These are phyloP conservation scores for Clavispora fructus DNA, from an alignment of 805 yeast genomes.

Conservation along the genomic window DNA sequence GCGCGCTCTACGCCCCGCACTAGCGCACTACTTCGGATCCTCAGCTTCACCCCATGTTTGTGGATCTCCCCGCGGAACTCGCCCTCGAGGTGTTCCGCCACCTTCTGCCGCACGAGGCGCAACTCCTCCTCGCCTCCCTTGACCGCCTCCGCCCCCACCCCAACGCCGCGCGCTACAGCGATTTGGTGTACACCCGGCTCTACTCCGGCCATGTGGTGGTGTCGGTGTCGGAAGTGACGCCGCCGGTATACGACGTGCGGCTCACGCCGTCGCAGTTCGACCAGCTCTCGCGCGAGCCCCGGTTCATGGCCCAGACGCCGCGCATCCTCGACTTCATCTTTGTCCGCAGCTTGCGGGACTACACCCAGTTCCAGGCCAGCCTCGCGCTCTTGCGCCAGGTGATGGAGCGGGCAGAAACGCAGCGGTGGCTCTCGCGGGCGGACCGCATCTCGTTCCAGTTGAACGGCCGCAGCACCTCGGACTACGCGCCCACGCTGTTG, in stretches of 20 bases:
- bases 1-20: neutral
- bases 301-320: slow-evolving; percentile 5
- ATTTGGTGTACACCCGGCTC: neutral
- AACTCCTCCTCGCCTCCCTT: neutral
- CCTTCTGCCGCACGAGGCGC: slow-evolving; percentile 5
- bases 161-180: neutral
- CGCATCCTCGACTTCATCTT: slow-evolving; percentile 4
- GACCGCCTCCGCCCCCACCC: neutral
- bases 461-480: slow-evolving; percentile 22
- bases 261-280: slow-evolving; percentile 6
- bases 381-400: slow-evolving; percentile 12
- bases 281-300: slow-evolving; percentile 2
- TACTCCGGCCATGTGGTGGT: slow-evolving; percentile 1
- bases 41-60: neutral
- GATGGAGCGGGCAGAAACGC: slow-evolving; percentile 1
- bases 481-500: slow-evolving; percentile 29
- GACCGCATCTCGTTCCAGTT: slow-evolving; percentile 20
- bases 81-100: slow-evolving; percentile 8
- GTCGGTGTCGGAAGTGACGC: slow-evolving; percentile 2
- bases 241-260: slow-evolving; percentile 4
- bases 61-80: slow-evolving; percentile 8
- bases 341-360: slow-evolving; percentile 9
- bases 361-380: slow-evolving; percentile 6
- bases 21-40: neutral
- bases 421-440: slow-evolving; percentile 6